Evolutionary conservation across 2,329 filamentous ascomycete genomes (phyloP), one percentile per base, ranked within the genome.

Genomic region (Aurifilum marmelostoma): DNA sequence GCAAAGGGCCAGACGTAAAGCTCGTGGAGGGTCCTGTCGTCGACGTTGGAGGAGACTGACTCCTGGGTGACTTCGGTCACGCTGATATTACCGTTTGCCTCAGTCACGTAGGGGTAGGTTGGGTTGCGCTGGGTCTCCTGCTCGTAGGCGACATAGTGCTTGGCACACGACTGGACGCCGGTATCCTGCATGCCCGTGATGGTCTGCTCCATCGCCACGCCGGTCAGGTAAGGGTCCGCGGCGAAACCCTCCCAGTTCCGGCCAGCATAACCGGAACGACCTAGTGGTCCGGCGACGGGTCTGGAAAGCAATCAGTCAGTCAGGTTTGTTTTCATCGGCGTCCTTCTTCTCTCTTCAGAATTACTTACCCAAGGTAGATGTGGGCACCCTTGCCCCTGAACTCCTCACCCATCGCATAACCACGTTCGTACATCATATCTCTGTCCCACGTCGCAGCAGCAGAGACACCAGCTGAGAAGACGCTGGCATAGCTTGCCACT

Each of bases 91-190:
- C 27, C 8, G 14, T 65, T 9, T 11, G n/a, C n/a, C 16, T 63
- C 12, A 21, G 18, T 12, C 1, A 41, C 1, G n/a, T 67, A 67
- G 3, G 65, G 65, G 34, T 56, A 68, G 3, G 67, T 63, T 18
- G 71, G 71, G 47, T 76, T 78, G 16, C 76, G 77, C 58, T 79
- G 73, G 9, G 89, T 84, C 75, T 88, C 86, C 79, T 92, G 92
- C 79, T 92, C 90, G 74, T 93, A 91, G 66, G 80, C 84, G 71
- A 92, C 87, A 77, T 81, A 92, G 76, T 93, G 91, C 83, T 93
- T 93, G 39, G 90, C 91, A 76, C 90, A 92, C 71, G 93, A 91
- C 80, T 96, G 90, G 63, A 94, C 87, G 77, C 92, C 92, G 2
- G 88, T 88, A 75, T 89, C 87, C 76, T 96, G 93, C 63, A 95